phyloP scores from a whole-genome alignment of 2,329 filamentous ascomycete genomes.

The Xylariales sp. region DNA sequence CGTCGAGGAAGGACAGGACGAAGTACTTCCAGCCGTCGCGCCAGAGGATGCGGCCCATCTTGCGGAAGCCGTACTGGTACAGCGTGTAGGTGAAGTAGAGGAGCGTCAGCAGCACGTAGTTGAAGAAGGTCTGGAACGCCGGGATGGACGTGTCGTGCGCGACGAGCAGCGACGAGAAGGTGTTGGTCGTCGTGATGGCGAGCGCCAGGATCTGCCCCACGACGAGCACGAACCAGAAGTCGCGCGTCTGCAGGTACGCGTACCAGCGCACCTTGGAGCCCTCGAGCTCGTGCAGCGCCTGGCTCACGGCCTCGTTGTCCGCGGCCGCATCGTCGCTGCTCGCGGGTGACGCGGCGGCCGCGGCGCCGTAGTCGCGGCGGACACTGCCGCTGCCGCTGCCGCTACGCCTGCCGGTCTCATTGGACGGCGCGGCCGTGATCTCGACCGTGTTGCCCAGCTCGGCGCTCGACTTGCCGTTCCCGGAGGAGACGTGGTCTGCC shows the following conservation, averaged over 20 bases:
- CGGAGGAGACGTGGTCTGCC: conserved; percentile 40
- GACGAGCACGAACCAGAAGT: conserved; percentile 87
- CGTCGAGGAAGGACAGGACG: conserved; percentile 91
- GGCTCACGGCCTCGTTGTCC: conserved; percentile 56
- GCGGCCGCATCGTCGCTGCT: conserved; percentile 28
- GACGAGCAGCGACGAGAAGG: conserved; percentile 82
- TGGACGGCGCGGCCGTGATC: conserved; percentile 38
- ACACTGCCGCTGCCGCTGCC: conserved; percentile 37
- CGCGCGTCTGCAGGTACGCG: conserved; percentile 81
- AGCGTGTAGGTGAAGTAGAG: conserved; percentile 86
- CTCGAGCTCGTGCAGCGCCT: conserved; percentile 67
- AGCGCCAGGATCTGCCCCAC: conserved; percentile 88
- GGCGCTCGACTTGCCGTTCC: conserved; percentile 41
- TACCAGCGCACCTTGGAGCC: conserved; percentile 68
- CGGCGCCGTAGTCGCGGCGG: conserved; percentile 21
- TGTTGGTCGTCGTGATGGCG: conserved; percentile 93
- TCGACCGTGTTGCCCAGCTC: conserved; percentile 45
- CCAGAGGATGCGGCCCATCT: conserved; percentile 71
- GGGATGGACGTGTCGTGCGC: conserved; percentile 79
- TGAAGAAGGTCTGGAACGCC: conserved; percentile 95
- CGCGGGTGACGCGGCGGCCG: neutral
- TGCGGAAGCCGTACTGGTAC: conserved; percentile 80
- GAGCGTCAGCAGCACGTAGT: conserved; percentile 84
- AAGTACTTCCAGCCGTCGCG: conserved; percentile 93
- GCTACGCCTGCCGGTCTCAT: conserved; percentile 37